Conservation (phyloP, 2,329 filamentous ascomycete species). For the Emydomyces testavorans region DNA sequence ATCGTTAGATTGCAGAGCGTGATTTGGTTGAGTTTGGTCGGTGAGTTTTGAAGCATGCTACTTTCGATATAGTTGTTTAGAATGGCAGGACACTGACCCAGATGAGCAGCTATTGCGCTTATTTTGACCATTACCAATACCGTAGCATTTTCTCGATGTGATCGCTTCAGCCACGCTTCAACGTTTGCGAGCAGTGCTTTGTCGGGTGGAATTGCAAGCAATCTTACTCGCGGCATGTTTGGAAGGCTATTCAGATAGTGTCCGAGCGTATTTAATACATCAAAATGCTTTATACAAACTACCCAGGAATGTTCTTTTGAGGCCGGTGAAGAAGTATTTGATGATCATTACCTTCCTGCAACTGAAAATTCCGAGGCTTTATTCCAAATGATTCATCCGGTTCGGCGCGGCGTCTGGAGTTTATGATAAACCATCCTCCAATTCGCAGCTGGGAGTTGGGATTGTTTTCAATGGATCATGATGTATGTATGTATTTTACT, state of each 20-base stretch:
- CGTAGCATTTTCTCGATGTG: conserved; percentile 41
- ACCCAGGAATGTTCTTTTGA: neutral
- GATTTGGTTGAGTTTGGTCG: conserved; percentile 42
- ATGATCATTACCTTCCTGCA: neutral
- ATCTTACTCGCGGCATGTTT: conserved; percentile 44
- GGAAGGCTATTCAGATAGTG: conserved; percentile 42
- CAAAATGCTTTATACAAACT: too few species aligned
- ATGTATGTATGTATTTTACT: neutral
- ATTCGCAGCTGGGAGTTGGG: neutral
- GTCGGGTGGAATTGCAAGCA: conserved; percentile 44
- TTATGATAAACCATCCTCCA: neutral
- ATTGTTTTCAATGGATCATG: neutral
- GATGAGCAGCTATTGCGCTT: conserved; percentile 38
- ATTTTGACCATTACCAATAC: conserved; percentile 43
- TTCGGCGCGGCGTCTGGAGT: conserved; percentile 5
- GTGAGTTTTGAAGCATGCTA: conserved; percentile 26
- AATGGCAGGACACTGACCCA: neutral
- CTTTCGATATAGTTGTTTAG: neutral
- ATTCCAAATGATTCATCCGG: neutral
- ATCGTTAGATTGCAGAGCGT: conserved; percentile 37
- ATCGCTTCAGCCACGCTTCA: conserved; percentile 47
- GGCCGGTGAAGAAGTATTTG: neutral
- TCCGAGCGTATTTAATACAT: neutral
- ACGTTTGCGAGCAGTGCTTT: conserved; percentile 46
- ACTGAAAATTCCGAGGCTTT: neutral